These are phyloP conservation scores for Starmerella asiatica DNA, from an alignment of 805 yeast genomes.

Conservation along the genomic window DNA sequence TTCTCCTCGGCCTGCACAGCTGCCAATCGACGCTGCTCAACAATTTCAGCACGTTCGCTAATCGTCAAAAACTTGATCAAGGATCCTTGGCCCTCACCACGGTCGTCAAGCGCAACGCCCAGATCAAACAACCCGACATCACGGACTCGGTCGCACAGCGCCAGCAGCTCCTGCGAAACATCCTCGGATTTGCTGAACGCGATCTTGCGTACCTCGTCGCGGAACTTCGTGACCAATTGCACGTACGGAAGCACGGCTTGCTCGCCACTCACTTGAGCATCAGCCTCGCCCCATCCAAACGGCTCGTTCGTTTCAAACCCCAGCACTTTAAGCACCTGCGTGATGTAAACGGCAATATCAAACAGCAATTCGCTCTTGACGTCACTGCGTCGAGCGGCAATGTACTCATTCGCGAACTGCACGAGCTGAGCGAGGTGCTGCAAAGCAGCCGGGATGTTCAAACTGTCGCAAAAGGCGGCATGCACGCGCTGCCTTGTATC, in stretches of 20 bases:
- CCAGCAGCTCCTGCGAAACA: conserved; percentile 35
- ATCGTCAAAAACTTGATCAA: conserved; percentile 66
- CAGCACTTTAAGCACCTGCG: conserved; percentile 51
- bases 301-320: conserved; percentile 59
- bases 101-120: conserved; percentile 80
- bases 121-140: conserved; percentile 55
- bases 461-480: conserved; percentile 74
- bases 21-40: conserved; percentile 44
- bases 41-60: conserved; percentile 53
- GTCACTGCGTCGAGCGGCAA: conserved; percentile 36
- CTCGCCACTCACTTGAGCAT: conserved; percentile 34
- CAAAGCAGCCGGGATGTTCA: conserved; percentile 65
- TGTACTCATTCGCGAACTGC: conserved; percentile 57
- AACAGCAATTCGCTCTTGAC: conserved; percentile 49
- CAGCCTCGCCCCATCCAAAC: conserved; percentile 61
- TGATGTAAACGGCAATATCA: conserved; percentile 54
- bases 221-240: conserved; percentile 59
- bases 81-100: conserved; percentile 64
- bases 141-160: conserved; percentile 64
- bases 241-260: conserved; percentile 69
- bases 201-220: conserved; percentile 70
- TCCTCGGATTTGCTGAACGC: conserved; percentile 34
- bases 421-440: conserved; percentile 55
- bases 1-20: conserved; percentile 41
- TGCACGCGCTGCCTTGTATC: conserved; percentile 49